These are phyloP conservation scores for Blastomyces emzantsi DNA, from an alignment of 2,329 filamentous ascomycete genomes.

Conservation along the genomic window DNA sequence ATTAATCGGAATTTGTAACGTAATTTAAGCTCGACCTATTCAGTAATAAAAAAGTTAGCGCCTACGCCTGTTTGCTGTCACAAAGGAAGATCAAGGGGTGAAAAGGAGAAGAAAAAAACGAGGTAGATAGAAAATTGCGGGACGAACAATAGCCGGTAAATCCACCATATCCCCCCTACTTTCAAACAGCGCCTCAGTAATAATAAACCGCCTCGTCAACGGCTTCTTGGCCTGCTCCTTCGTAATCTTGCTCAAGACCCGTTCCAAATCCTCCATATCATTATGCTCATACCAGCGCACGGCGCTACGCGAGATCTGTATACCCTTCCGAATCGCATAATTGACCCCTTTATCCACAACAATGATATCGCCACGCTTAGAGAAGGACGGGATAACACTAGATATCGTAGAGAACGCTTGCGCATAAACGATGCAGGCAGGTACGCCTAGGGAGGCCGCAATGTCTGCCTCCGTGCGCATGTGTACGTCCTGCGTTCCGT, in stretches of 20 bases:
- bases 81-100: background rate
- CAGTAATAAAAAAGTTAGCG: conserved; percentile 6
- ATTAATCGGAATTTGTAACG: conserved; percentile 98
- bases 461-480: conserved; percentile 95
- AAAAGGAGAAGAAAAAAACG: background rate
- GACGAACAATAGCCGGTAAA: conserved; percentile 69
- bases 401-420: conserved; percentile 95
- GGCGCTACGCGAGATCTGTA: conserved; percentile 84
- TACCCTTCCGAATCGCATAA: conserved; percentile 85
- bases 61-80: background rate
- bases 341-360: conserved; percentile 91
- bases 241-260: conserved; percentile 71
- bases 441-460: conserved; percentile 76
- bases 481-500: conserved; percentile 96
- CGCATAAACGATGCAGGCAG: conserved; percentile 88
- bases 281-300: conserved; percentile 95
- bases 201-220: conserved; percentile 85
- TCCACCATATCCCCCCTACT: conserved; percentile 76
- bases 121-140: background rate
- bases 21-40: conserved; percentile 77
- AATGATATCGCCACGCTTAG: conserved; percentile 94
- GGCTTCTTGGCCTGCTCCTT: conserved; percentile 84
- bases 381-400: conserved; percentile 94
- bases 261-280: conserved; percentile 87
- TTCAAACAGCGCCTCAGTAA: conserved; percentile 92